Conservation (phyloP, 805 yeast species). For the Teunomyces panamensis region DNA sequence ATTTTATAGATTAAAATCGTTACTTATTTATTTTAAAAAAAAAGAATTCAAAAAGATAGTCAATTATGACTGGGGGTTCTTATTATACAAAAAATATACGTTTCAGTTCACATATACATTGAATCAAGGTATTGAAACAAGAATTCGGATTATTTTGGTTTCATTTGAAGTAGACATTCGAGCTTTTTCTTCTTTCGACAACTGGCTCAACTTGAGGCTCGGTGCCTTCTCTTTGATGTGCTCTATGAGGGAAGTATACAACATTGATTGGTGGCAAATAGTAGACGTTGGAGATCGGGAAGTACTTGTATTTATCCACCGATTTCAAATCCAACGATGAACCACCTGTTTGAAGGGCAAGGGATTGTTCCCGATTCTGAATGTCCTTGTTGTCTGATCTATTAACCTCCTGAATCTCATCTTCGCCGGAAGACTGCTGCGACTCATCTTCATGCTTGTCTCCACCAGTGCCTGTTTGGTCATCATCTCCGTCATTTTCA, state of each 20-base stretch:
- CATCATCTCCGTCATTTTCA: constrained; percentile 1
- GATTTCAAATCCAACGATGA: constrained; percentile 9
- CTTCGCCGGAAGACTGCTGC: constrained; percentile 4
- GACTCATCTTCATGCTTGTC: not conserved
- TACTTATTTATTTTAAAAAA: not conserved
- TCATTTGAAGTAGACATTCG: constrained; percentile 15
- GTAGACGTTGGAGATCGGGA: constrained; percentile 49
- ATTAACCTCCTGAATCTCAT: not conserved
- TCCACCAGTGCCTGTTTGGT: not conserved
- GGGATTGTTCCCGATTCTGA: not conserved
- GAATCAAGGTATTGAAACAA: too few relatives aligned
- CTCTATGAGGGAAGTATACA: constrained; percentile 55
- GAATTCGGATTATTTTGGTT: too few relatives aligned
- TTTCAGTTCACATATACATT: not conserved
- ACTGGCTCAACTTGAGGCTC: constrained; percentile 5
- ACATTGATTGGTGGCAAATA: constrained; percentile 55
- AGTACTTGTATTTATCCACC: constrained; percentile 41
- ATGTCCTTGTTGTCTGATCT: not conserved
- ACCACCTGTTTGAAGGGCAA: not conserved
- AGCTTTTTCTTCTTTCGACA: constrained; percentile 13
- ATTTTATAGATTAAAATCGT: constrained; percentile 3
- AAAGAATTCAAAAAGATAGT: not conserved
- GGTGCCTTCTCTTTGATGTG: constrained; percentile 35
- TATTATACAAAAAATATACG: not conserved
- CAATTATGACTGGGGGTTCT: not conserved